Evolutionary conservation across 2,329 filamentous ascomycete species (phyloP), one percentile per base, ranked within the genome.

Genomic region (Periconia sp.): DNA sequence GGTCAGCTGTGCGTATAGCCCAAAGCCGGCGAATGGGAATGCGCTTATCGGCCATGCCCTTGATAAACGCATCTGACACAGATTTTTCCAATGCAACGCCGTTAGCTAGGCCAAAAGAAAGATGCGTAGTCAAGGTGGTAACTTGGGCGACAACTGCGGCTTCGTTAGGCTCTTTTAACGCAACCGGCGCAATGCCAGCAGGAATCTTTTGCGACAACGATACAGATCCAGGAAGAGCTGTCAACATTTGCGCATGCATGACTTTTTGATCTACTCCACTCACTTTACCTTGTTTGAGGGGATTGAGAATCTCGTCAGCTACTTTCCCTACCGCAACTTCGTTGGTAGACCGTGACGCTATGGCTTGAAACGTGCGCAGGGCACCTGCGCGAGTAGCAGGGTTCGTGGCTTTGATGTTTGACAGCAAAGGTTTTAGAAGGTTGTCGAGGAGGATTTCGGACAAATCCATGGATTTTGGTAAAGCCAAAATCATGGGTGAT

Each of bases 391-490:
- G 87, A 57, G 97, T 91, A 2, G 76, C 75, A 14, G 84, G 78
- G 71, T 96, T 97, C 66, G 89, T 92, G 1, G 94, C 97, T 74
- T 96, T 97, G 72, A 92, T 81, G 69, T 92, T 96, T 41, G 91
- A 87, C n/a, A 97, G 76, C 13, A 99, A 78, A 6, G 92, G 91
- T 72, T 96, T 97, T 37, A 95, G 74, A 35, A 99, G 80, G 56
- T 89, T 89, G 23, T 81, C 79, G 49, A 83, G 81, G 17, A 97
- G 79, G 5, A 89, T 77, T 37, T 85, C 83, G 9, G 93, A 93
- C 17, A 97, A 80, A 65, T 99, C 93, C 62, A 94, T 81, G 6
- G 79, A 77, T 27, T 77, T 69, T 1, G 91, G 86, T 7, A 99
- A 77, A 27, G 90, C 85, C 9, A 81, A 74, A 54, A 95, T 81